Base-by-base conservation (phyloP, 768 basidiomycete species). In the Peribolospora kevripleyi region DNA sequence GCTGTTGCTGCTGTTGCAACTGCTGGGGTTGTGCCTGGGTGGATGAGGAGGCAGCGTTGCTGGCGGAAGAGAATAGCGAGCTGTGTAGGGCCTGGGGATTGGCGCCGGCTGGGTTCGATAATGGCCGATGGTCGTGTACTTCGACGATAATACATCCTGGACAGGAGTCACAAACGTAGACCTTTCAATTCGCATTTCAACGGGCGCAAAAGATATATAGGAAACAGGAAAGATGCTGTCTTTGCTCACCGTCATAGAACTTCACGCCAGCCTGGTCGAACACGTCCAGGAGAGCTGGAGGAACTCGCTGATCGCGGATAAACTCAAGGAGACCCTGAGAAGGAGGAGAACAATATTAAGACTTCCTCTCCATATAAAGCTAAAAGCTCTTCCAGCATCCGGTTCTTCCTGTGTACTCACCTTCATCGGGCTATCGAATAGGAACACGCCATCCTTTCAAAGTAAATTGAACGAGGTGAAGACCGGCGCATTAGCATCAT, bases 91-190 rank as follows among this genome's bases (percentile, higher is more conserved):
- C 49, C 7, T 6, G 50, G 10, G 42, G 38, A 42, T 52, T 48
- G 2, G 48, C 41, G 48, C 52, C 46, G 11, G 53, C 42, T 8
- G 55, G 11, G 1, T 52, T 36, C 5, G 55, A 7, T 0, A 48
- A 48, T 9, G 59, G 52, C 36, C 70, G 63, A 53, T 65, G 68
- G 56, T 71, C 70, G 59, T 69, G 67, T n/a, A 71, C 62, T 56
- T 71, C 70, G 52, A 71, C 68, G 14, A 70, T 68, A 13, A 70
- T 62, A 57, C 69, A 70, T 7, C 69, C 68, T 60, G 56, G 6
- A 42, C 3, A 38, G 37, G 14, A 3, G 42, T 2, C 41, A 5
- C 4, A 50, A 25, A 10, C 25, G 25, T 25, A 25, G 25, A 1
- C 25, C 1, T 25, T 25, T 25, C 25, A 25, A 25, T 25, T 25